Percentiles rank a stretch among this genome's conserved stretches.
Conservation (phyloP, 1,284 basidiomycete genomes). For the Boletus semigastroideus region DNA sequence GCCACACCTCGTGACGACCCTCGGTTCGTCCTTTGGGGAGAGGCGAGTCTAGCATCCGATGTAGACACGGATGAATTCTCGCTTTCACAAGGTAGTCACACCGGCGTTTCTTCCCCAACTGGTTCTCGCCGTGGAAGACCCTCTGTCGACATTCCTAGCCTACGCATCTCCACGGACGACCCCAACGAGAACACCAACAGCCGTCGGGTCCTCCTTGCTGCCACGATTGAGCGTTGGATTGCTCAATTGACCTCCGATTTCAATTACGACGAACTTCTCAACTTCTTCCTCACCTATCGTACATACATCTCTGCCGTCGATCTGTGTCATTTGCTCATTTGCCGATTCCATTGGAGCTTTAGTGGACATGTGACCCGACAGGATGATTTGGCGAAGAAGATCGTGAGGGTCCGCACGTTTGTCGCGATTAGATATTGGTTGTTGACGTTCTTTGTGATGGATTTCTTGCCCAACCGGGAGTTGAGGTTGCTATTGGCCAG, state of each 20-base stretch:
- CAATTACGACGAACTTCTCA: conserved; percentile 78
- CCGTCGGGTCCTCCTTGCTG: conserved; percentile 68
- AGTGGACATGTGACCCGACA: conserved; percentile 50
- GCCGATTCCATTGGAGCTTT: conserved; percentile 85
- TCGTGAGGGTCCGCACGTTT: conserved; percentile 84
- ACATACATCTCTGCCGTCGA: conserved; percentile 77
- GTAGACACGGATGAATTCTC: conserved; percentile 48
- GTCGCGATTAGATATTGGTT: conserved; percentile 86
- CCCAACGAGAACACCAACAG: conserved; percentile 16
- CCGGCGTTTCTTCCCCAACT: conserved; percentile 45
- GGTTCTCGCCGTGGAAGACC: conserved; percentile 26
- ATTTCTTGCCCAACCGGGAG: conserved; percentile 80
- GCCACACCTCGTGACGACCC: conserved; percentile 79
- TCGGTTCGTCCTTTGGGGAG: conserved; percentile 87
- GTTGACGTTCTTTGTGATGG: conserved; percentile 81
- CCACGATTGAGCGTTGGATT: conserved; percentile 88
- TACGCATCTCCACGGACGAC: conserved; percentile 28
- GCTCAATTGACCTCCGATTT: conserved; percentile 83
- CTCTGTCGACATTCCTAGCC: conserved; percentile 34
- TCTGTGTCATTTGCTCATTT: conserved; percentile 75
- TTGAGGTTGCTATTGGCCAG: conserved; percentile 67
- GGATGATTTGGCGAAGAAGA: conserved; percentile 66
- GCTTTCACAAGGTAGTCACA: conserved; percentile 49
- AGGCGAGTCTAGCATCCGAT: conserved; percentile 38
- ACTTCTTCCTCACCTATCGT: conserved; percentile 87